phyloP scores from a whole-genome alignment of 2,329 filamentous ascomycete species.

The Diaporthe batatas region DNA sequence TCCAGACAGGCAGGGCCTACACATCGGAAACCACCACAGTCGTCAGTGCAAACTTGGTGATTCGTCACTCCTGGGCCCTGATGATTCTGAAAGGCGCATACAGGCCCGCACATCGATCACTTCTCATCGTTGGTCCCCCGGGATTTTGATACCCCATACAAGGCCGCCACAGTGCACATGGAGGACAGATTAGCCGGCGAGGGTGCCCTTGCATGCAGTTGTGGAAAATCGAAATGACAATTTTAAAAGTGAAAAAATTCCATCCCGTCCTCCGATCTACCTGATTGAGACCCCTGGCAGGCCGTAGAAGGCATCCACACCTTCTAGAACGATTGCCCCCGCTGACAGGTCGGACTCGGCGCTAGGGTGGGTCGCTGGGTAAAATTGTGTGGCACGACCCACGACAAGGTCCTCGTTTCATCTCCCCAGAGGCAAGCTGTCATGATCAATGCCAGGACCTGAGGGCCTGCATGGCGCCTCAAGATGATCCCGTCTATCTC shows the following conservation, averaged over 20 bases:
- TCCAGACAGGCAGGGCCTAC: neutral
- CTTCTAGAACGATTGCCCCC: slow-evolving; percentile 42
- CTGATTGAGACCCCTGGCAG: slow-evolving; percentile 31
- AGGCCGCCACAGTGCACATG: slow-evolving; percentile 9
- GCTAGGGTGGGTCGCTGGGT: slow-evolving; percentile 30
- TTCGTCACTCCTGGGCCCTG: slow-evolving; percentile 8
- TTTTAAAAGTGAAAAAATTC: slow-evolving; percentile 16
- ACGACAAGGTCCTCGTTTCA: slow-evolving; percentile 37
- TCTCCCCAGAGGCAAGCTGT: slow-evolving; percentile 38
- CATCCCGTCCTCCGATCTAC: slow-evolving; percentile 26
- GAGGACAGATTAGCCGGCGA: slow-evolving; percentile 22
- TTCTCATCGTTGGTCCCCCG: slow-evolving; percentile 13
- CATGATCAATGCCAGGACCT: slow-evolving; percentile 1
- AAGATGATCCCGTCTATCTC: neutral
- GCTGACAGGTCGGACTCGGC: slow-evolving; percentile 30
- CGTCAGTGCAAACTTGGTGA: neutral
- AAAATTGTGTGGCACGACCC: slow-evolving; percentile 38
- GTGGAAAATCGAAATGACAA: slow-evolving; percentile 18
- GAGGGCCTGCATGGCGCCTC: neutral
- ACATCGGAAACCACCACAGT: neutral
- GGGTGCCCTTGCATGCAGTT: slow-evolving; percentile 36
- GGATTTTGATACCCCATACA: neutral
- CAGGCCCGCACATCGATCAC: slow-evolving; percentile 33
- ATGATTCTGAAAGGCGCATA: slow-evolving; percentile 37
- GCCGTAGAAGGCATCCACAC: slow-evolving; percentile 34